Evolutionary conservation across 2,329 filamentous ascomycete genomes (phyloP), one percentile per base, ranked within the genome.

Genomic region (Fusarium tanahbumbuense): DNA sequence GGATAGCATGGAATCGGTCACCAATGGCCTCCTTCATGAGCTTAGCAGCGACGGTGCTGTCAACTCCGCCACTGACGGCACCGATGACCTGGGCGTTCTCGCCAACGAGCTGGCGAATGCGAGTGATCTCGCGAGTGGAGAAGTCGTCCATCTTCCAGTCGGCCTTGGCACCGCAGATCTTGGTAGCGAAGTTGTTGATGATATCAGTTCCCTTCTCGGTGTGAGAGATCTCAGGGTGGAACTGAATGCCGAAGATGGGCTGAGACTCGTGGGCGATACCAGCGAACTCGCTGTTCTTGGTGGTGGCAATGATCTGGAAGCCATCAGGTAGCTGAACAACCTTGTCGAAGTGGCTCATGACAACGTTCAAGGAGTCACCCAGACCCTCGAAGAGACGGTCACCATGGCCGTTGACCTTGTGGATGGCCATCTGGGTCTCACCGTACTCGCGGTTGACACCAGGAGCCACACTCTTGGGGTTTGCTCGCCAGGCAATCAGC

Each of bases 291-390:
- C 92, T 89, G 82, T 96, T 97, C 53, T 84, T 78, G 4, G 93
- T 95, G 7, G 85, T 91, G 53, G 92, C 94, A 73, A 97, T 88
- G 18, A 86, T 89, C 64, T 87, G 82, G 78, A 97, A 97, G 42
- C 85, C 56, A 32, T 90, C 83, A 11, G 94, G 94, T 41, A 97
- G 84, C 58, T 86, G 83, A 41, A 86, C 86, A 13, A 98, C 87
- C 85, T 97, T 97, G 82, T 98, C 94, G 62, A 90, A 91, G 79
- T 98, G 95, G 72, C 88, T 92, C 94, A 98, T 98, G 86, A 88
- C 95, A 16, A 93, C 49, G 49, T 42, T 53, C 84, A 54, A 88
- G 83, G 42, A 61, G 65, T 92, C 89, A 63, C 89, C 91, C 13
- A 97, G 77, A 18, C 90, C 93, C 28, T 88, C 85, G 80, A 98